A percentile compares a stretch with the other conserved stretches of the same genome.
Conservation (phyloP, 345 rosid species). For the Tarenaya hassleriana region DNA sequence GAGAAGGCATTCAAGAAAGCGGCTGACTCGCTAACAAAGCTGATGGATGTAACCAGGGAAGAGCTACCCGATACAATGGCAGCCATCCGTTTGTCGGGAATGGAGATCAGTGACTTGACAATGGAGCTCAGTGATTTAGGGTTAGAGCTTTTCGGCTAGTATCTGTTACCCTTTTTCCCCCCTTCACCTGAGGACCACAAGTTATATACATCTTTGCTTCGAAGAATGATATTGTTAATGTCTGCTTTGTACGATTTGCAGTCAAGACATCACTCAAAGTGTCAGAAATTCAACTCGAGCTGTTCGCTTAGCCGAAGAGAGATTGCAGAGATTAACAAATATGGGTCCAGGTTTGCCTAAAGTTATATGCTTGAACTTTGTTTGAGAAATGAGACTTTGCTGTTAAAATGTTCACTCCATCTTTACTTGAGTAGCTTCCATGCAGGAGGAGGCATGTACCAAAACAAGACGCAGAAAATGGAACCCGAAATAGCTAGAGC, state of each 20-base stretch:
- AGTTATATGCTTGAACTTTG: too few relatives aligned
- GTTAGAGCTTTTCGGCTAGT: constrained; percentile 32
- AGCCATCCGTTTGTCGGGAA: constrained; percentile 77
- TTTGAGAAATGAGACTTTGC: too few relatives aligned
- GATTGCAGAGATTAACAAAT: constrained; percentile 50
- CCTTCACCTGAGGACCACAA: too few relatives aligned
- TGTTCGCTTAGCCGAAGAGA: constrained; percentile 83
- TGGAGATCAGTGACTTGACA: constrained; percentile 92
- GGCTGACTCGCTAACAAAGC: constrained; percentile 78
- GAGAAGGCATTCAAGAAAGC: constrained; percentile 78
- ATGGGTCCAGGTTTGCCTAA: constrained; percentile 45
- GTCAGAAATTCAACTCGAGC: constrained; percentile 71
- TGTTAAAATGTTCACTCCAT: constrained; percentile 30
- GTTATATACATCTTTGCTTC: too few relatives aligned
- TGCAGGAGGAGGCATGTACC: constrained; percentile 57
- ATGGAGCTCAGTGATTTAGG: constrained; percentile 91
- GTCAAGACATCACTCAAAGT: constrained; percentile 81
- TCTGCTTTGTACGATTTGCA: constrained; percentile 16
- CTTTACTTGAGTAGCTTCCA: constrained; percentile 57
- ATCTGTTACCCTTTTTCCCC: not conserved
- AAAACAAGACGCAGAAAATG: constrained; percentile 29
- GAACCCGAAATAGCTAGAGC: constrained; percentile 52
- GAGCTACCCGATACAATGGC: constrained; percentile 96
- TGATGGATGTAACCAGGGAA: constrained; percentile 77
- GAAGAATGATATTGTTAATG: too few relatives aligned